Evolutionary conservation across 2,329 filamentous ascomycete species (phyloP).

Genomic region (Rutstroemia sp.): DNA sequence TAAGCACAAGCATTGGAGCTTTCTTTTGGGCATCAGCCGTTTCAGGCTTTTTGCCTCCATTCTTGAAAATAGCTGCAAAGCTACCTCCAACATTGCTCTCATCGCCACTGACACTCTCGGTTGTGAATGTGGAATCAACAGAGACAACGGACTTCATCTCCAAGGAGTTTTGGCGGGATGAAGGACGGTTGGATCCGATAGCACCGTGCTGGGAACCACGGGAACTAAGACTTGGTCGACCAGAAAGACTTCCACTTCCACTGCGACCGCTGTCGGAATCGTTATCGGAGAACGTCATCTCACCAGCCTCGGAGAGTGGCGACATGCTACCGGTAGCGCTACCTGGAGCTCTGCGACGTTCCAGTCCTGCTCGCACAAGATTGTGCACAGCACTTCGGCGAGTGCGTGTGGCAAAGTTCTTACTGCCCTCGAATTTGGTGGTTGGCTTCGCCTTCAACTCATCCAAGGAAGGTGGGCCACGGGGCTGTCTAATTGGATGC

Average conservation of each 20-base stretch:
- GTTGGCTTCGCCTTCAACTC: slow-evolving; percentile 87
- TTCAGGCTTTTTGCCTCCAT: slow-evolving; percentile 49
- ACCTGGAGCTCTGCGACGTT: slow-evolving; percentile 66
- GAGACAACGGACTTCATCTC: slow-evolving; percentile 42
- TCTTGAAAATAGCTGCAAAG: slow-evolving; percentile 61
- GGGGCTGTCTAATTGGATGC: slow-evolving; percentile 87
- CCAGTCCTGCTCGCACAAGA: slow-evolving; percentile 80
- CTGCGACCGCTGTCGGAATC: slow-evolving; percentile 63
- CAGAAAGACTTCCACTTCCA: slow-evolving; percentile 72
- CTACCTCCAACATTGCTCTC: slow-evolving; percentile 52
- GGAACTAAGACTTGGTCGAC: slow-evolving; percentile 61
- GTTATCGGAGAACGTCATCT: slow-evolving; percentile 66
- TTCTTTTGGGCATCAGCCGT: slow-evolving; percentile 61
- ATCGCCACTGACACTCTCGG: slow-evolving; percentile 60
- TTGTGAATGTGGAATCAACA: slow-evolving; percentile 43
- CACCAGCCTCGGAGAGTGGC: slow-evolving; percentile 75
- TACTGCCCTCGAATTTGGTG: slow-evolving; percentile 87
- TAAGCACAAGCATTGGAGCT: slow-evolving; percentile 80
- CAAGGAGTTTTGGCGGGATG: slow-evolving; percentile 52
- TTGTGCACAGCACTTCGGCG: slow-evolving; percentile 88
- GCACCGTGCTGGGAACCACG: slow-evolving; percentile 74
- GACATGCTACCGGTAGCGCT: slow-evolving; percentile 78
- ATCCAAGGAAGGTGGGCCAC: slow-evolving; percentile 83
- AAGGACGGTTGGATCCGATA: slow-evolving; percentile 81
- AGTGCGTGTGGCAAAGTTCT: slow-evolving; percentile 93